These are phyloP conservation scores for Prunella vulgaris DNA, from an alignment of 257 asterid species.

Conservation along the genomic window DNA sequence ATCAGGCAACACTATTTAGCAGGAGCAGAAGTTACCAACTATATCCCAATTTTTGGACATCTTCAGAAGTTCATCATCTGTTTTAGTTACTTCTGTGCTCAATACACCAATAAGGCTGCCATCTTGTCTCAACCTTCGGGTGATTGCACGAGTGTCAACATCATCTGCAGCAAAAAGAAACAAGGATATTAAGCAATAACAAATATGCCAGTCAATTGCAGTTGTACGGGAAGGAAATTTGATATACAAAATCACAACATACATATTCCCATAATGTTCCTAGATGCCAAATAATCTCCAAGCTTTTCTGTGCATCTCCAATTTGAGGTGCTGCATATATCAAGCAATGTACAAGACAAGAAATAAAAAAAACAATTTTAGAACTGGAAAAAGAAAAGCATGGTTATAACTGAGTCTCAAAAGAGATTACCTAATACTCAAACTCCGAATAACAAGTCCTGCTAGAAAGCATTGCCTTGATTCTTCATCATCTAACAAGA, in stretches of 20 bases:
- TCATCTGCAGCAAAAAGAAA: constrained; percentile 53
- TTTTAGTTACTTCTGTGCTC: constrained; percentile 72
- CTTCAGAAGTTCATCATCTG: constrained; percentile 73
- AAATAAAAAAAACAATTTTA: background rate
- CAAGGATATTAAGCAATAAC: constrained; percentile 21
- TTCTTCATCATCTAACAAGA: constrained; percentile 73
- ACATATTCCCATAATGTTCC: constrained; percentile 96
- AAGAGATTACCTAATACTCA: constrained; percentile 68
- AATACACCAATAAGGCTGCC: constrained; percentile 96
- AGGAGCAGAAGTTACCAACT: constrained; percentile 49
- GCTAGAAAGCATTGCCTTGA: constrained; percentile 80
- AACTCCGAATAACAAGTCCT: constrained; percentile 84
- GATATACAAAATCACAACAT: constrained; percentile 29
- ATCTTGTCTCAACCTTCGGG: constrained; percentile 80
- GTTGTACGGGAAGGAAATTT: constrained; percentile 2
- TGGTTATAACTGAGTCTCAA: background rate
- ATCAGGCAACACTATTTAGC: background rate
- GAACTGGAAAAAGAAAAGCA: constrained; percentile 1
- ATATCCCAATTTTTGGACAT: constrained; percentile 80
- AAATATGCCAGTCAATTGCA: background rate
- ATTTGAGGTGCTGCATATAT: constrained; percentile 67
- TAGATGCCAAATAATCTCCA: constrained; percentile 83
- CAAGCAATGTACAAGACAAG: background rate
- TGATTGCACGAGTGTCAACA: constrained; percentile 96
- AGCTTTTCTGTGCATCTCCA: constrained; percentile 79